Evolutionary conservation across 2,329 filamentous ascomycete species (phyloP).

Genomic region (Scorias spongiosa): DNA sequence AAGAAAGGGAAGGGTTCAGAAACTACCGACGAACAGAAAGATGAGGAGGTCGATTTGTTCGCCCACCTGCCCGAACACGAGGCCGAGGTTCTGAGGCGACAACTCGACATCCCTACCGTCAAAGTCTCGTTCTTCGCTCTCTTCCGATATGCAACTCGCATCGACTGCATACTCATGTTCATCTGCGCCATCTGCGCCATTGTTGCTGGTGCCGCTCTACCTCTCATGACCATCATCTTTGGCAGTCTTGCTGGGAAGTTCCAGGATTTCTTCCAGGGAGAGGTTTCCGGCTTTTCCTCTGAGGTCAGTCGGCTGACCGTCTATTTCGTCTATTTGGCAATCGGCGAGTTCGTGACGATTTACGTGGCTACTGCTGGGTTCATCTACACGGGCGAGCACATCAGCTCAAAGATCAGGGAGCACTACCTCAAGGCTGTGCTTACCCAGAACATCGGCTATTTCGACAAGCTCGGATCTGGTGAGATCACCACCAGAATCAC

Average conservation of each 20-base stretch:
- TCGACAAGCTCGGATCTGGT: slow-evolving; percentile 82
- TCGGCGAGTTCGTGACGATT: slow-evolving; percentile 62
- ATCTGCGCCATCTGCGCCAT: slow-evolving; percentile 23
- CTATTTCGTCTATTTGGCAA: slow-evolving; percentile 74
- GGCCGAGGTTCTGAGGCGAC: slow-evolving; percentile 20
- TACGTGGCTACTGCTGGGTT: slow-evolving; percentile 78
- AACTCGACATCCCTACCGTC: slow-evolving; percentile 27
- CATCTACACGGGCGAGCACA: slow-evolving; percentile 48
- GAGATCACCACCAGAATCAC: slow-evolving; percentile 93
- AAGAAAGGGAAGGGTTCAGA: background rate
- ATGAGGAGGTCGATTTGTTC: slow-evolving; percentile 17
- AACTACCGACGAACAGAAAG: slow-evolving; percentile 1
- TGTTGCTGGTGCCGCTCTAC: slow-evolving; percentile 20
- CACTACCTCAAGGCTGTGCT: slow-evolving; percentile 74
- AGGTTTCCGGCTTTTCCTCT: slow-evolving; percentile 34
- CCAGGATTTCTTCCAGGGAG: slow-evolving; percentile 42
- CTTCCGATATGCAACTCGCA: slow-evolving; percentile 30
- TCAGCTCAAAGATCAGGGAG: slow-evolving; percentile 42
- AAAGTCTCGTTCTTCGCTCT: slow-evolving; percentile 27
- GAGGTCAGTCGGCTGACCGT: slow-evolving; percentile 51
- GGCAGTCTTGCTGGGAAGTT: slow-evolving; percentile 62
- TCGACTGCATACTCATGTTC: slow-evolving; percentile 25
- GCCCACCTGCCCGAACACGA: slow-evolving; percentile 24
- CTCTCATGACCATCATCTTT: slow-evolving; percentile 44
- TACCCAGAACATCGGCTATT: slow-evolving; percentile 80